Conservation (phyloP, 306 rosid genomes). For the Begonia peltatifolia region DNA sequence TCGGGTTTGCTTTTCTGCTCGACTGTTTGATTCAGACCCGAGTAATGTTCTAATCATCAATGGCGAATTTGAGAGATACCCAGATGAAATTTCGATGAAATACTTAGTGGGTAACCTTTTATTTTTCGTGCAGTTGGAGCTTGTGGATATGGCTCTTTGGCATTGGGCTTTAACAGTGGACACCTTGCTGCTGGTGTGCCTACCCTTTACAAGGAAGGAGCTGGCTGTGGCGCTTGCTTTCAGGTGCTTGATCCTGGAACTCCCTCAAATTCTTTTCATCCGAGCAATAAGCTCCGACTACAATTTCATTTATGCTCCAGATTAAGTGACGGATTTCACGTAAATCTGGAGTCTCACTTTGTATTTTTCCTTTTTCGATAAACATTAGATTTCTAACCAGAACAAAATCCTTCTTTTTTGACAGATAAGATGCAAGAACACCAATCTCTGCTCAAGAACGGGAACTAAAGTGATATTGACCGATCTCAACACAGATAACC, state of each 20-base stretch:
- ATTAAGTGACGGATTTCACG: too few relatives aligned
- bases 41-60: background rate
- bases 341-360: too few relatives aligned
- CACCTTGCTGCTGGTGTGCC: slow-evolving; percentile 53
- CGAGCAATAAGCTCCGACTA: too few relatives aligned
- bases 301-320: too few relatives aligned
- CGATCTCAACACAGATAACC: slow-evolving; percentile 44
- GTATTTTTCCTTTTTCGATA: too few relatives aligned
- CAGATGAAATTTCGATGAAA: slow-evolving; percentile 3
- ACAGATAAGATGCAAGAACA: slow-evolving; percentile 76
- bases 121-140: slow-evolving; percentile 59
- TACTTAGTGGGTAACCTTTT: slow-evolving; percentile 8
- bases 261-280: too few relatives aligned
- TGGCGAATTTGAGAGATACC: background rate
- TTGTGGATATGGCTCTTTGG: slow-evolving; percentile 76
- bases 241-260: slow-evolving; percentile 25
- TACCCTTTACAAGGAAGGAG: slow-evolving; percentile 57
- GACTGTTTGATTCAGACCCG: background rate
- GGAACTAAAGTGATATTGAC: slow-evolving; percentile 56
- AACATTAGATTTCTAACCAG: too few relatives aligned
- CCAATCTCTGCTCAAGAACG: slow-evolving; percentile 24
- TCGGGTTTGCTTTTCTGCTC: background rate
- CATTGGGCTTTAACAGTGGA: slow-evolving; percentile 35
- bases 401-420: background rate
- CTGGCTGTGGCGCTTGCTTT: slow-evolving; percentile 84